A percentile compares a stretch with the other conserved stretches of the same genome.
Evolutionary conservation across 305 asterid species (phyloP).

Genomic region (Plantago coronopus): DNA sequence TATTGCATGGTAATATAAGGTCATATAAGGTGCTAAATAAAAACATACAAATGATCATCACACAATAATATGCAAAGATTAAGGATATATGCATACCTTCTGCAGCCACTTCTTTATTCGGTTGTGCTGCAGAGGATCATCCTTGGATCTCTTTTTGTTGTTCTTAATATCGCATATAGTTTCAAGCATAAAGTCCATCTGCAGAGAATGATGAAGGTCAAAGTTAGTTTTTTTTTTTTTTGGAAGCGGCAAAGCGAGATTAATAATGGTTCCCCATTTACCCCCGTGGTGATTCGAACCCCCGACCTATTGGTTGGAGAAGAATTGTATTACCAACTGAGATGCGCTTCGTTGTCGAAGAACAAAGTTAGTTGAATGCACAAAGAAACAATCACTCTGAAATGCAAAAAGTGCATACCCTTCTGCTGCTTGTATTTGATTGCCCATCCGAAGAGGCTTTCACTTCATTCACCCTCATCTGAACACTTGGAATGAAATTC

Average conservation of each 20-base stretch:
- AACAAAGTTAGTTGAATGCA: constrained; percentile 24
- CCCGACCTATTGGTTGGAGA: too few species aligned
- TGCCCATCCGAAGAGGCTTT: constrained; percentile 59
- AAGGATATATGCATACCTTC: constrained; percentile 48
- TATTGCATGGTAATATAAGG: background rate
- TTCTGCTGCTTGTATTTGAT: constrained; percentile 52
- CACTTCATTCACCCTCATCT: constrained; percentile 71
- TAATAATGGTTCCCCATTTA: too few species aligned
- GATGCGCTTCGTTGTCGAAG: too few species aligned
- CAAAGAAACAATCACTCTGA: constrained; percentile 15
- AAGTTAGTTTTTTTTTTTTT: too few species aligned
- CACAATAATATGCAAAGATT: background rate
- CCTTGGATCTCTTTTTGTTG: constrained; percentile 67
- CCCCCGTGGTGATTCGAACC: too few species aligned
- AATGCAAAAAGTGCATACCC: constrained; percentile 39
- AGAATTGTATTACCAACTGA: too few species aligned
- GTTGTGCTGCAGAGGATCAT: constrained; percentile 66
- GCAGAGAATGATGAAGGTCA: constrained; percentile 31
- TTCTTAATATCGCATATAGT: constrained; percentile 84
- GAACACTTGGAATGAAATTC: constrained; percentile 66
- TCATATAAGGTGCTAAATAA: constrained; percentile 4
- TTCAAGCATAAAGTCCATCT: constrained; percentile 95
- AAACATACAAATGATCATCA: background rate
- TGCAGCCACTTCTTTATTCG: constrained; percentile 86
- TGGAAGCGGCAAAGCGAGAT: too few species aligned